These are phyloP conservation scores for Nemania serpens DNA, from an alignment of 2,329 filamentous ascomycete genomes.

Conservation along the genomic window DNA sequence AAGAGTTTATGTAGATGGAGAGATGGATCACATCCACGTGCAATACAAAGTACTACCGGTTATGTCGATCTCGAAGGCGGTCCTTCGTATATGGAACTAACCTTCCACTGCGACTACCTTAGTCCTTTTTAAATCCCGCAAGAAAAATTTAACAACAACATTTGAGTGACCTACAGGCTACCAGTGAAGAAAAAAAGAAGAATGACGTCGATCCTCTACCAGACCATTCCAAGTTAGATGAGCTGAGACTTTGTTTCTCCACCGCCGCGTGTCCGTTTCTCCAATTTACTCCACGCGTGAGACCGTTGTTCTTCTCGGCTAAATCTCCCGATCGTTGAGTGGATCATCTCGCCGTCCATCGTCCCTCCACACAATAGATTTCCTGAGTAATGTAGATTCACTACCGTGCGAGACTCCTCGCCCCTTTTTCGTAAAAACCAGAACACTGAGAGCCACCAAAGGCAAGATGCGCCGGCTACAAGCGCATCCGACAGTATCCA, in stretches of 20 bases:
- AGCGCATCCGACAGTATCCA: background rate
- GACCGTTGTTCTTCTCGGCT: background rate
- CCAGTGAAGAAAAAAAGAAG: background rate
- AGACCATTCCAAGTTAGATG: background rate
- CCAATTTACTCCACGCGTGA: slow-evolving; percentile 1
- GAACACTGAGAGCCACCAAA: background rate
- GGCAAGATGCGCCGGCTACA: background rate
- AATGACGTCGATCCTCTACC: slow-evolving; percentile 17
- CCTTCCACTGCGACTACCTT: background rate
- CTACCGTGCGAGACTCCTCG: background rate
- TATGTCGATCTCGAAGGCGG: background rate
- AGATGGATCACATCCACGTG: too few relatives aligned
- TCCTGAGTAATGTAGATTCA: too few relatives aligned
- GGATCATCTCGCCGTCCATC: background rate
- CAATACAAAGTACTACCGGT: too few relatives aligned
- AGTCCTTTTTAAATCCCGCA: slow-evolving; percentile 14
- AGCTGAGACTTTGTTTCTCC: slow-evolving; percentile 7
- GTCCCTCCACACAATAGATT: too few relatives aligned
- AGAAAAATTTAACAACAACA: background rate
- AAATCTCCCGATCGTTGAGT: slow-evolving; percentile 10
- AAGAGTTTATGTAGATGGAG: too few relatives aligned
- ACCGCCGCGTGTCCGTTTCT: slow-evolving; percentile 10
- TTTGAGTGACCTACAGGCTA: background rate
- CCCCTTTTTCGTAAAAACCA: background rate
- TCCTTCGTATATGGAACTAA: background rate